Evolutionary conservation across 768 basidiomycete species (phyloP), one percentile per base, ranked within the genome.

Genomic region (Sarcodon aspratus): DNA sequence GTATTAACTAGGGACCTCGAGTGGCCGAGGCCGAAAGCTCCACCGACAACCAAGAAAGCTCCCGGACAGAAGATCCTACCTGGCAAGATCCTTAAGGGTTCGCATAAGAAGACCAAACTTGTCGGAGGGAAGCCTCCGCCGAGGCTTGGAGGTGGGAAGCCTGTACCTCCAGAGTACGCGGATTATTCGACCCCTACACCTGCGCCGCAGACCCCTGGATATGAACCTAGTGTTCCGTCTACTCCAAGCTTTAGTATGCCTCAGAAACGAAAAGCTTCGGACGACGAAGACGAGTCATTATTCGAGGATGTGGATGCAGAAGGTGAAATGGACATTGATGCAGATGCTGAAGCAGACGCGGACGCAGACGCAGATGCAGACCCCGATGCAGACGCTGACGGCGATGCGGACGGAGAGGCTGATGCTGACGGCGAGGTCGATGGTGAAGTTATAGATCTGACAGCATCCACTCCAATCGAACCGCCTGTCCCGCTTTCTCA

Each of bases 11-110:
- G 84, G 54, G 93, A 96, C 60, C 75, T 99, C 54, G 93, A 98
- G 65, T 95, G 90, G 92, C 95, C 96, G 3, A 87, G 89, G 51
- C 93, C 95, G 1, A 92, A 91, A 59, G 66, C 72, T 13, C 68
- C 72, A 1, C 71, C 75, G 6, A 69, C 59, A 13, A 57, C 61
- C 50, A 76, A 77, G 64, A 71, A 72, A 48, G 63, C 65, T 11
- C 58, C 69, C 33, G 80, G 81, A 67, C 84, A 85, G 52, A 83
- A 82, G 64, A 71, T 42, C 6, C 40, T 74, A 32, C 78, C 80
- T 7, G 73, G 79, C 45, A 84, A 86, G 63, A 78, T 70, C 8
- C 74, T 78, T 50, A 80, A 82, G 45, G 67, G 63, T 1, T 9
- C 42, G 44, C 18, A 21, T 5, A 47, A 32, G 33, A 9, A 15